A percentile compares a stretch with the other conserved stretches of the same genome.
Conservation (phyloP, 2,329 filamentous ascomycete genomes). For the Colletotrichum sp. region DNA sequence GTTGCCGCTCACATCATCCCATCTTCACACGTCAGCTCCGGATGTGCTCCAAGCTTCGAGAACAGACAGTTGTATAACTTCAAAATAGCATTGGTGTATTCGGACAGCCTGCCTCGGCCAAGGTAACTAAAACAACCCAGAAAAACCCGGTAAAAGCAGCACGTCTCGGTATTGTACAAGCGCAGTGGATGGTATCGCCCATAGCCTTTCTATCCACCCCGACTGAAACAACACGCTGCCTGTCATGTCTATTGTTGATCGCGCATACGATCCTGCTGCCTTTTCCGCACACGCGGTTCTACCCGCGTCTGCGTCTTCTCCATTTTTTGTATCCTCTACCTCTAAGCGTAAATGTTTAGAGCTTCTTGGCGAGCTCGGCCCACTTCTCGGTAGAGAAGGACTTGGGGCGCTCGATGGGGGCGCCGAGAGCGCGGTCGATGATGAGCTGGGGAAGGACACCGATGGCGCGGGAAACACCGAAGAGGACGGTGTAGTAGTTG, state of each 20-base stretch:
- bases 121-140: conserved; percentile 22
- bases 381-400: conserved; percentile 98
- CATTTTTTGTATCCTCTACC: neutral
- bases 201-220: conserved; percentile 22
- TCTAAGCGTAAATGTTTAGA: conserved; percentile 62
- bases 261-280: conserved; percentile 14
- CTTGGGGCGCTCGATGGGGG: conserved; percentile 98
- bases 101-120: conserved; percentile 13
- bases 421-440: conserved; percentile 96
- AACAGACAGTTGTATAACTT: neutral
- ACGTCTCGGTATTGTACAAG: conserved; percentile 24
- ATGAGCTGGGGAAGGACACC: conserved; percentile 99
- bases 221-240: conserved; percentile 24
- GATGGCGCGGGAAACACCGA: conserved; percentile 96
- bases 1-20: neutral
- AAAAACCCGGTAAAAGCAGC: conserved; percentile 22
- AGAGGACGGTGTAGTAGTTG: conserved; percentile 99
- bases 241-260: conserved; percentile 20
- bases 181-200: conserved; percentile 24
- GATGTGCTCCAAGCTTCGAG: neutral
- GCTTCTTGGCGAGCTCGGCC: conserved; percentile 90
- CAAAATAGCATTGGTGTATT: conserved; percentile 19
- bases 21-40: neutral
- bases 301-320: neutral
- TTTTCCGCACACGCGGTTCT: conserved; percentile 8